A percentile compares a stretch with the other conserved stretches of the same genome.
Conservation (phyloP, 495 filamentous ascomycete species). For the Oidiodendron maius region DNA sequence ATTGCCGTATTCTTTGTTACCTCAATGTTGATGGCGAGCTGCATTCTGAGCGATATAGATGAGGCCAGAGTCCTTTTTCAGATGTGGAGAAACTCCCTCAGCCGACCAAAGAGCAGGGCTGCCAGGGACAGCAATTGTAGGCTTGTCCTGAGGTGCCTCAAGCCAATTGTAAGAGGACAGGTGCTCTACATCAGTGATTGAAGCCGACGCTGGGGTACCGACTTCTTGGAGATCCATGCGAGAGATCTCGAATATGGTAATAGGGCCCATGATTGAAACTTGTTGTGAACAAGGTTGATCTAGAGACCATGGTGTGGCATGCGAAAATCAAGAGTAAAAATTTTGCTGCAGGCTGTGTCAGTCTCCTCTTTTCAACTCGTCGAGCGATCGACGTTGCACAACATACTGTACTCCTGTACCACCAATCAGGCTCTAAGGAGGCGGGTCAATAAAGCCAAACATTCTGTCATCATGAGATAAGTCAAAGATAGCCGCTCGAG, state of each 20-base stretch:
- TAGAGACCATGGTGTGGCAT: too few relatives aligned
- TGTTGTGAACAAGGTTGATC: constrained; percentile 1
- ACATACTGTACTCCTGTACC: too few relatives aligned
- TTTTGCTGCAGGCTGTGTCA: too few relatives aligned
- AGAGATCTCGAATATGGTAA: constrained; percentile 19
- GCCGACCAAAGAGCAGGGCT: constrained; percentile 34
- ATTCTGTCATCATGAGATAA: too few relatives aligned
- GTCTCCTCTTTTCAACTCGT: too few relatives aligned
- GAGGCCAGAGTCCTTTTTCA: constrained; percentile 32
- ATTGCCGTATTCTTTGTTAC: constrained; percentile 33
- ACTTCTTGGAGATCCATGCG: constrained; percentile 20
- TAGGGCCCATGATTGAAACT: constrained; percentile 10
- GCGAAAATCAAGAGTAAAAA: too few relatives aligned
- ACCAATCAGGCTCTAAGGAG: too few relatives aligned
- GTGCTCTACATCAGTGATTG: constrained; percentile 34
- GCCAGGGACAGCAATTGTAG: constrained; percentile 35
- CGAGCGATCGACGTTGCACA: too few relatives aligned
- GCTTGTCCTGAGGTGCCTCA: constrained; percentile 23
- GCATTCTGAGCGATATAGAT: constrained; percentile 38
- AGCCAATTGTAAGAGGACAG: constrained; percentile 48
- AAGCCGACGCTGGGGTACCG: constrained; percentile 12
- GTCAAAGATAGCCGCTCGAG: too few relatives aligned
- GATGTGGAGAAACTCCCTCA: constrained; percentile 14
- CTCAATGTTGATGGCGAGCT: constrained; percentile 38
- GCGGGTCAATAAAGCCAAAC: too few relatives aligned